A percentile compares a stretch with the other conserved stretches of the same genome.
Conservation (phyloP, 2,329 filamentous ascomycete species). For the Hansfordia pulvinata region DNA sequence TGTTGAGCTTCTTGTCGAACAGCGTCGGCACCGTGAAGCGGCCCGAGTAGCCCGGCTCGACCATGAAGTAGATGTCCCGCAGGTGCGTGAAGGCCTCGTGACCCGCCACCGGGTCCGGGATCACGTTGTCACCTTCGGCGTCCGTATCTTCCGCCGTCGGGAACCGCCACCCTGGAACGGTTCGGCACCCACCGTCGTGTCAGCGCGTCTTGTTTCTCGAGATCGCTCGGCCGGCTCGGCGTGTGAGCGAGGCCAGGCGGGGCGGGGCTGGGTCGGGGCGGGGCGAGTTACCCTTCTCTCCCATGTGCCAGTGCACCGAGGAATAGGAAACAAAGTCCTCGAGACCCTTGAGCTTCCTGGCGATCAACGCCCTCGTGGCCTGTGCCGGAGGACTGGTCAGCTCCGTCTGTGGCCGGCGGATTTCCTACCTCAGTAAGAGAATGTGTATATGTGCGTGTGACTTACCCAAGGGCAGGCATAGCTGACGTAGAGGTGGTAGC, state of each 20-base stretch:
- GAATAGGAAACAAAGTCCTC: conserved; percentile 71
- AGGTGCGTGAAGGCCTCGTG: conserved; percentile 58
- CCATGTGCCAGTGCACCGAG: conserved; percentile 87
- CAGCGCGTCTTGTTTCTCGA: background rate
- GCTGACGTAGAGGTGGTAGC: conserved; percentile 91
- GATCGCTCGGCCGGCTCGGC: too few relatives aligned
- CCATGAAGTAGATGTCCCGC: conserved; percentile 66
- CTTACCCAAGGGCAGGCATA: conserved; percentile 83
- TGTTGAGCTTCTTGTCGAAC: conserved; percentile 62
- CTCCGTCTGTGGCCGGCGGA: too few relatives aligned
- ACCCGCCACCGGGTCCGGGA: conserved; percentile 54
- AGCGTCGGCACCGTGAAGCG: conserved; percentile 82
- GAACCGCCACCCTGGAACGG: conserved; percentile 92
- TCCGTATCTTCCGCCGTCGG: conserved; percentile 45
- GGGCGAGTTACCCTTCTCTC: conserved; percentile 29
- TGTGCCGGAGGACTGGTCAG: too few relatives aligned
- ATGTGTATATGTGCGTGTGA: too few relatives aligned
- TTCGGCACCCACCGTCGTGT: too few relatives aligned
- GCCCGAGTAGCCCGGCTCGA: conserved; percentile 57
- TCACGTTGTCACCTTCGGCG: conserved; percentile 44
- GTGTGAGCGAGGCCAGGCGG: background rate
- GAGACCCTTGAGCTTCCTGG: conserved; percentile 79
- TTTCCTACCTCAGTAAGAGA: background rate
- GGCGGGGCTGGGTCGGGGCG: background rate
- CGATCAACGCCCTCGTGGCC: conserved; percentile 78